Evolutionary conservation across 2,329 filamentous ascomycete species (phyloP).

Genomic region (Davidsoniella eucalypti): DNA sequence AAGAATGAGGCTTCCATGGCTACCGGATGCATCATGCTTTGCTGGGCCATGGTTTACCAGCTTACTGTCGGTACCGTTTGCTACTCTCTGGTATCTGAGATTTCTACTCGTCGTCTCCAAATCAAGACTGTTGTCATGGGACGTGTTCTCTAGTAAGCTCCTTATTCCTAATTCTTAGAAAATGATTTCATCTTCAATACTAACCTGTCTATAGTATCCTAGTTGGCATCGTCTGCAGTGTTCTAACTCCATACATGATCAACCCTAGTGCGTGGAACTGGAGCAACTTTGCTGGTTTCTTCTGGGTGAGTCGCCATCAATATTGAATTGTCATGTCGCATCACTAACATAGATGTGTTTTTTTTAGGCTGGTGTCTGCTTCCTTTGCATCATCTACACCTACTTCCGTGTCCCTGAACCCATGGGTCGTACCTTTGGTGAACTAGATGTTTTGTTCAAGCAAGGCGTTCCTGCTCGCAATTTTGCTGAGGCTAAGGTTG

Average conservation of each 20-base stretch:
- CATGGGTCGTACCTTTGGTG: slow-evolving; percentile 29
- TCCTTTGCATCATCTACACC: slow-evolving; percentile 30
- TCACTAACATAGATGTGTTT: slow-evolving; percentile 17
- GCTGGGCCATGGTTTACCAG: slow-evolving; percentile 73
- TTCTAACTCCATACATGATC: slow-evolving; percentile 83
- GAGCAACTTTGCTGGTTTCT: slow-evolving; percentile 76
- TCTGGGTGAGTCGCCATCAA: slow-evolving; percentile 40
- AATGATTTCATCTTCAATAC: background rate
- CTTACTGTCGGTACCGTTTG: slow-evolving; percentile 76
- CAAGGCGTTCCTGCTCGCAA: slow-evolving; percentile 23
- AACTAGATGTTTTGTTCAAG: slow-evolving; percentile 28
- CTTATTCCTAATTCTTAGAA: background rate
- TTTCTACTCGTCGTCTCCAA: slow-evolving; percentile 66
- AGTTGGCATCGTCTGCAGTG: slow-evolving; percentile 63
- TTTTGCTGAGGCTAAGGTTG: slow-evolving; percentile 18
- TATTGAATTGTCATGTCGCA: background rate
- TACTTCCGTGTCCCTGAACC: slow-evolving; percentile 39
- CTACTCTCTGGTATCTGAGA: slow-evolving; percentile 74
- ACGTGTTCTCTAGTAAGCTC: slow-evolving; percentile 51
- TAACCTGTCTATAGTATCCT: slow-evolving; percentile 40
- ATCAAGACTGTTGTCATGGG: slow-evolving; percentile 86
- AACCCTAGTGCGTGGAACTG: slow-evolving; percentile 79
- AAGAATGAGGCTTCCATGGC: slow-evolving; percentile 49
- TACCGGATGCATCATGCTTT: slow-evolving; percentile 70
- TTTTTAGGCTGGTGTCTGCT: slow-evolving; percentile 26